A percentile compares a stretch with the other conserved stretches of the same genome.
phyloP scores from a whole-genome alignment of 1,139 yeast genomes.

The Geotrichum aggregatum region DNA sequence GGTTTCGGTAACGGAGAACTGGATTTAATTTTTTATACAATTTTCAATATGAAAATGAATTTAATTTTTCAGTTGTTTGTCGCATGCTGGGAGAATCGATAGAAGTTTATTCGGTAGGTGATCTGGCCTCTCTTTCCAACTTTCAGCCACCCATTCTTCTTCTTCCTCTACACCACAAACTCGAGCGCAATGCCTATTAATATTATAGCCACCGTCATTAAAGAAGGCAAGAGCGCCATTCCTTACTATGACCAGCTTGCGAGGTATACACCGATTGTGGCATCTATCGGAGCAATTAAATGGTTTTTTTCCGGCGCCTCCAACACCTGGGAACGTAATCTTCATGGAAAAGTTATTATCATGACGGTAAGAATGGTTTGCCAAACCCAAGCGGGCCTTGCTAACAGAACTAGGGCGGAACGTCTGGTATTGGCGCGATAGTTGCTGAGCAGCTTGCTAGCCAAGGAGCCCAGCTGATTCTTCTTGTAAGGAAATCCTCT shows the following conservation, averaged over 20 bases:
- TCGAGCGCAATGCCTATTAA: slow-evolving; percentile 67
- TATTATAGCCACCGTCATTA: slow-evolving; percentile 58
- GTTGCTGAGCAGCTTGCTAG: slow-evolving; percentile 69
- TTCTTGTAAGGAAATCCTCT: slow-evolving; percentile 56
- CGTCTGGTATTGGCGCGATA: slow-evolving; percentile 82
- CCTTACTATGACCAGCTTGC: slow-evolving; percentile 68
- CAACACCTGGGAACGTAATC: slow-evolving; percentile 86
- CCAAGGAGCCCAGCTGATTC: slow-evolving; percentile 80
- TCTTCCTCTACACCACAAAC: background rate
- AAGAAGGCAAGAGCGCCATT: slow-evolving; percentile 67
- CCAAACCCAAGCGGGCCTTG: slow-evolving; percentile 1
- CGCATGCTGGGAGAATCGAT: background rate
- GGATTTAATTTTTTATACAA: background rate
- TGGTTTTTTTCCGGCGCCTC: slow-evolving; percentile 70
- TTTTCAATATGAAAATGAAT: too few species aligned
- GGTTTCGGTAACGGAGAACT: too few species aligned
- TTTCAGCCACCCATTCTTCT: background rate
- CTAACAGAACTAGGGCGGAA: slow-evolving; percentile 56
- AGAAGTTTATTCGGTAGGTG: background rate
- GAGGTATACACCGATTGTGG: slow-evolving; percentile 50
- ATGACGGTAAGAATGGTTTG: slow-evolving; percentile 42
- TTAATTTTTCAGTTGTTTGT: slow-evolving; percentile 6
- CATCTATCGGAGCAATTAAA: slow-evolving; percentile 51
- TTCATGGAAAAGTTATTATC: slow-evolving; percentile 85
- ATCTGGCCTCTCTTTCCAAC: background rate